A percentile compares a stretch with the other conserved stretches of the same genome.
Evolutionary conservation across 1,139 yeast species (phyloP).

Genomic region (Geotrichum restrictum): DNA sequence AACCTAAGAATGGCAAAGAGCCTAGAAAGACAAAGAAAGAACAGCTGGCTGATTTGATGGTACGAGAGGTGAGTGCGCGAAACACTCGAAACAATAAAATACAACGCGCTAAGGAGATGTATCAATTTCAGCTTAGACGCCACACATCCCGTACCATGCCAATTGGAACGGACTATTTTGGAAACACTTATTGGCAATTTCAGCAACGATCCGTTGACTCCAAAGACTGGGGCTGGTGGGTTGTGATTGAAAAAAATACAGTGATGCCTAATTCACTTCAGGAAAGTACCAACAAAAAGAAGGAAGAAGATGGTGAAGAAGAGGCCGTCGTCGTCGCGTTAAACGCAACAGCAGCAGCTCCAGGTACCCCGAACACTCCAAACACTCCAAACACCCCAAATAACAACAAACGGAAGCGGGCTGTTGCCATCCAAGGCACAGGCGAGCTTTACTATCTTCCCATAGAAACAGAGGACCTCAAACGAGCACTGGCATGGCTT

Average conservation of each 20-base stretch:
- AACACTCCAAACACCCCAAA: background rate
- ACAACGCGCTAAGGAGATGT: conserved; percentile 31
- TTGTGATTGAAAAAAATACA: conserved; percentile 16
- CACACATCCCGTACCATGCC: conserved; percentile 36
- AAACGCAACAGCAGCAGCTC: too few species aligned
- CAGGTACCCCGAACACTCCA: conserved; percentile 2
- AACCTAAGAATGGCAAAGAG: conserved; percentile 7
- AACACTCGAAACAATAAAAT: conserved; percentile 28
- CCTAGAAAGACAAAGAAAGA: conserved; percentile 24
- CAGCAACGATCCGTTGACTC: conserved; percentile 36
- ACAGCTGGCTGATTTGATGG: conserved; percentile 23
- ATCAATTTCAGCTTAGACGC: conserved; percentile 29
- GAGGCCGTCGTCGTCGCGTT: background rate
- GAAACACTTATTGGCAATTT: conserved; percentile 40
- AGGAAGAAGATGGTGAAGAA: conserved; percentile 3
- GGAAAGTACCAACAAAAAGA: background rate
- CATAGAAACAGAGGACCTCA: conserved; percentile 1
- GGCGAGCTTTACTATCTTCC: conserved; percentile 16
- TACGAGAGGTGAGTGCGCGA: conserved; percentile 29
- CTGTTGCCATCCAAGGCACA: conserved; percentile 10
- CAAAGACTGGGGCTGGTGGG: conserved; percentile 21
- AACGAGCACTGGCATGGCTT: conserved; percentile 8
- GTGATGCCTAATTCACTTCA: conserved; percentile 17
- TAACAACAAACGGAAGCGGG: background rate
- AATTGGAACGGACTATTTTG: conserved; percentile 36